Conservation (phyloP, 139 green algal genomes). For the Asterochloris sp. region DNA sequence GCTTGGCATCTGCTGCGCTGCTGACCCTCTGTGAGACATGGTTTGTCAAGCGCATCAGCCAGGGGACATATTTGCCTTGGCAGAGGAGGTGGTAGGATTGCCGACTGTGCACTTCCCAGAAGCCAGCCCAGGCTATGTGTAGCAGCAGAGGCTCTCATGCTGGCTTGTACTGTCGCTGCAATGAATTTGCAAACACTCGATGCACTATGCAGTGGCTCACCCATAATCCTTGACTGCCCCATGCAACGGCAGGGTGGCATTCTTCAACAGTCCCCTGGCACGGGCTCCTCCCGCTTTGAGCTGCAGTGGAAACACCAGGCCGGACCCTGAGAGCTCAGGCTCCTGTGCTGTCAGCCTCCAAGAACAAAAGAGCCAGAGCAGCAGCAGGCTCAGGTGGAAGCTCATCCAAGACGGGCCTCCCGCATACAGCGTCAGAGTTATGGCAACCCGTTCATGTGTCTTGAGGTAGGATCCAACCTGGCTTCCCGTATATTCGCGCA, state of each 20-base stretch:
- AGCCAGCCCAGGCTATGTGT: not conserved
- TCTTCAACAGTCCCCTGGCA: slow-evolving; percentile 40
- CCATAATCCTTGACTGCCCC: slow-evolving; percentile 70
- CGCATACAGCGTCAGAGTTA: no score
- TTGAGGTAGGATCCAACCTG: no score
- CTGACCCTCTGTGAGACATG: no score
- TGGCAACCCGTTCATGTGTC: no score
- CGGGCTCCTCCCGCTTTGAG: slow-evolving; percentile 10
- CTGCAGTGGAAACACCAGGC: slow-evolving; percentile 16
- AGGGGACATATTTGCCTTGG: not conserved
- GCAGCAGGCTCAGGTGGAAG: no score
- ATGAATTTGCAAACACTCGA: not conserved
- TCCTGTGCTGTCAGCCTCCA: no score
- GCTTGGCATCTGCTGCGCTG: no score
- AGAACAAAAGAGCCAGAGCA: no score
- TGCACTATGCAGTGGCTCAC: slow-evolving; percentile 27
- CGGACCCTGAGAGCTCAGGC: not conserved
- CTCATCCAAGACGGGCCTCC: no score
- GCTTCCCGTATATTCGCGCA: no score
- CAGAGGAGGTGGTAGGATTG: not conserved
- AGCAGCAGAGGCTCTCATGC: not conserved
- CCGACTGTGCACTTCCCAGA: no score
- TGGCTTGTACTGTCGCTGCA: not conserved
- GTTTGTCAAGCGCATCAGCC: not conserved
- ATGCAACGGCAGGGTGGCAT: slow-evolving; percentile 51